phyloP scores from a whole-genome alignment of 352 stramenopile genomes.

The Elongisporangium senticosum region DNA sequence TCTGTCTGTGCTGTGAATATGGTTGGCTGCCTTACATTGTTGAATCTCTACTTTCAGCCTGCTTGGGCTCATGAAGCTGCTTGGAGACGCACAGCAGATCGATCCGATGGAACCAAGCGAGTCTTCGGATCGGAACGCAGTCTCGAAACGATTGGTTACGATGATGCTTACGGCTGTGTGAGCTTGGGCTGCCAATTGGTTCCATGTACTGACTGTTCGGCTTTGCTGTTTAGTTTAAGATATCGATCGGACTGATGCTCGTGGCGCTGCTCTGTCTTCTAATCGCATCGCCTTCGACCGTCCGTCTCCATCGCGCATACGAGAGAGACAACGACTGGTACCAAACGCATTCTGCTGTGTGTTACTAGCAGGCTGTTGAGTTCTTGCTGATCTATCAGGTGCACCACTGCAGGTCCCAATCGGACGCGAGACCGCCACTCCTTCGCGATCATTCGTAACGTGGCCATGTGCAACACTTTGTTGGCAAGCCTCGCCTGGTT shows the following conservation, averaged over 20 bases:
- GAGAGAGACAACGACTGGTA: conserved; percentile 34
- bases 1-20: not conserved
- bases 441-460: conserved; percentile 21
- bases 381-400: conserved; percentile 11
- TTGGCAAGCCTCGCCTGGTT: conserved; percentile 47
- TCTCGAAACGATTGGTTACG: conserved; percentile 17
- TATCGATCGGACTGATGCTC: conserved; percentile 16
- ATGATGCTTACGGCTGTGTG: not conserved
- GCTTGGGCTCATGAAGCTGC: conserved; percentile 40
- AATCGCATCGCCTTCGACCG: conserved; percentile 33
- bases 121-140: not conserved
- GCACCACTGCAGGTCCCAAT: conserved; percentile 15
- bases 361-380: not conserved
- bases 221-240: not conserved
- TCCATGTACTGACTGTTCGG: not conserved
- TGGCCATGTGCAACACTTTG: conserved; percentile 29
- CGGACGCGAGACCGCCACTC: conserved; percentile 14
- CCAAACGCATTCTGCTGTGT: not conserved
- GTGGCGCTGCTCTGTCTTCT: conserved; percentile 31
- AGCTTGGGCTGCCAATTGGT: not conserved
- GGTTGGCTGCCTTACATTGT: conserved; percentile 25
- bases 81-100: conserved; percentile 16
- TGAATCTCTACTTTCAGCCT: conserved; percentile 39
- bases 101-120: not conserved
- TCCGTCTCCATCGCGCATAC: conserved; percentile 34